These are phyloP conservation scores for Mycena polygramma DNA, from an alignment of 768 basidiomycete genomes.

Conservation along the genomic window DNA sequence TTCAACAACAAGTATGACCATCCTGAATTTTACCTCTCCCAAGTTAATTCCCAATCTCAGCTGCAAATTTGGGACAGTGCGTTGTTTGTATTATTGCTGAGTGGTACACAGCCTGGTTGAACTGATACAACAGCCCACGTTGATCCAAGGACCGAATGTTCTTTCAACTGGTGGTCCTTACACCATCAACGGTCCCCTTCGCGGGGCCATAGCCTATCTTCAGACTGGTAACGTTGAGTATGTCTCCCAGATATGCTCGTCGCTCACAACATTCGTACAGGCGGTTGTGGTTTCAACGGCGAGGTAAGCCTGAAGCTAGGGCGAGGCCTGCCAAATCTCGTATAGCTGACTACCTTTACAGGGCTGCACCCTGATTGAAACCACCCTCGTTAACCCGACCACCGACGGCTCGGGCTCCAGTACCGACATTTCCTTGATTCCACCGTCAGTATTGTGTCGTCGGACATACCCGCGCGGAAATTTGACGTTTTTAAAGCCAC, in stretches of 20 bases:
- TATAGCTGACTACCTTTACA: too few species aligned
- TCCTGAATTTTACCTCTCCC: too few species aligned
- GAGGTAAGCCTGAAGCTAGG: slow-evolving; percentile 32
- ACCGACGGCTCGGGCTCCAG: slow-evolving; percentile 39
- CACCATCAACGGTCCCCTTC: slow-evolving; percentile 41
- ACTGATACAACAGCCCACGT: too few species aligned
- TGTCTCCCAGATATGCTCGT: too few species aligned
- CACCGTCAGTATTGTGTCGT: slow-evolving; percentile 39
- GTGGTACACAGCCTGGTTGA: too few species aligned
- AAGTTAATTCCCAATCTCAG: too few species aligned
- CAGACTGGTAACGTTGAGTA: not conserved
- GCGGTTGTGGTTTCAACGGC: slow-evolving; percentile 50
- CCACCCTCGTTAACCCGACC: too few species aligned
- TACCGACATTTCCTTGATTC: slow-evolving; percentile 50
- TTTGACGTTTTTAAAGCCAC: slow-evolving; percentile 42
- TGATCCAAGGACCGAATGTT: not conserved
- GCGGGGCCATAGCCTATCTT: slow-evolving; percentile 47
- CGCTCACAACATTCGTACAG: slow-evolving; percentile 10
- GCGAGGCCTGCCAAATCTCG: too few species aligned
- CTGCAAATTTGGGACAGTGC: too few species aligned
- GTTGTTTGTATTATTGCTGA: not conserved
- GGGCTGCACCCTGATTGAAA: slow-evolving; percentile 50
- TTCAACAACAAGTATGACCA: slow-evolving; percentile 4
- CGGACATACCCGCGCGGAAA: too few species aligned
- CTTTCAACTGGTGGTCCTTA: not conserved